Conservation (phyloP, 768 basidiomycete genomes). For the Lactifluus hygrophoroides region DNA sequence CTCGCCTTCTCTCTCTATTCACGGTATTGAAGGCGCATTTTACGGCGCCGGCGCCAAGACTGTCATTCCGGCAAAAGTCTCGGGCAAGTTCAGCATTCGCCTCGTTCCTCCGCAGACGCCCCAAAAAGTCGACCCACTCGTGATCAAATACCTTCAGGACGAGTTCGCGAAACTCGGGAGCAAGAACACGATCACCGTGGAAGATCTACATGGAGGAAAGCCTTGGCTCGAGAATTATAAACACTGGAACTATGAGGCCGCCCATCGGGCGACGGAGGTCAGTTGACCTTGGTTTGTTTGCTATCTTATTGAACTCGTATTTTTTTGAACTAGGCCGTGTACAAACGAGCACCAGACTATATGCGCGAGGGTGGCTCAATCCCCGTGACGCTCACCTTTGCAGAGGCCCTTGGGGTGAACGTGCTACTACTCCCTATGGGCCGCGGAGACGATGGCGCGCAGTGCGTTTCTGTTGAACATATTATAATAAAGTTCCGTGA, state of each 20-base stretch:
- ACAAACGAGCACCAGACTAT: slow-evolving; percentile 67
- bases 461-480: slow-evolving; percentile 40
- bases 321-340: slow-evolving; percentile 41
- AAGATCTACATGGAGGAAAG: slow-evolving; percentile 72
- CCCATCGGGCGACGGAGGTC: slow-evolving; percentile 75
- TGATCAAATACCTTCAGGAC: slow-evolving; percentile 54
- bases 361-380: slow-evolving; percentile 93
- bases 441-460: slow-evolving; percentile 34
- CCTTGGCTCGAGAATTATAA: slow-evolving; percentile 82
- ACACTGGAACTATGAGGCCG: slow-evolving; percentile 93
- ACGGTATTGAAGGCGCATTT: slow-evolving; percentile 96
- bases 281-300: not conserved
- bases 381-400: slow-evolving; percentile 90
- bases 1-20: slow-evolving; percentile 77
- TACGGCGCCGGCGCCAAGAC: slow-evolving; percentile 78
- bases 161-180: slow-evolving; percentile 81
- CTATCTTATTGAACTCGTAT: not conserved
- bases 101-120: slow-evolving; percentile 86
- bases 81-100: slow-evolving; percentile 94
- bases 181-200: slow-evolving; percentile 73
- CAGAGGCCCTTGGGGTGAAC: slow-evolving; percentile 74
- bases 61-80: slow-evolving; percentile 84
- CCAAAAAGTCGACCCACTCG: slow-evolving; percentile 60
- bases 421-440: no score
- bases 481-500: not conserved